phyloP scores from a whole-genome alignment of 345 rosid genomes.

The Noccaea caerulescens region DNA sequence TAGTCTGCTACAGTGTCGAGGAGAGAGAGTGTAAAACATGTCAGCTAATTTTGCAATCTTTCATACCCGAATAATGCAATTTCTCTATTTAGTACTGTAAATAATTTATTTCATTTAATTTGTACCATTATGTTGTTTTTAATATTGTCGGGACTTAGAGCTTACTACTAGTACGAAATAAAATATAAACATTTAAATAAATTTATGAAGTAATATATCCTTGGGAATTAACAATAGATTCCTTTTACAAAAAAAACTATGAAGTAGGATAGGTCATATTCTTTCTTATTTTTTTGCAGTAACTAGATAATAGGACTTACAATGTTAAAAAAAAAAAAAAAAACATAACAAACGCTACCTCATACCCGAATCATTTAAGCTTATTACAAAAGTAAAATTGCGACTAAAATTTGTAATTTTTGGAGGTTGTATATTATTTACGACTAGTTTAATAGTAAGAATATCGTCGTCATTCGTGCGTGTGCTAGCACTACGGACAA shows the following conservation, averaged over 20 bases:
- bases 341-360: background rate
- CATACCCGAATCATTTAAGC: background rate
- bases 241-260: too few relatives aligned
- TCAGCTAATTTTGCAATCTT: too few relatives aligned
- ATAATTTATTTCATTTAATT: background rate
- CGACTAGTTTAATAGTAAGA: background rate
- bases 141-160: background rate
- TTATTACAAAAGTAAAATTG: background rate
- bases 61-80: too few relatives aligned
- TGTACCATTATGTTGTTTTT: background rate
- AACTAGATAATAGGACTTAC: background rate
- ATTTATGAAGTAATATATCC: too few relatives aligned
- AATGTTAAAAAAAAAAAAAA: background rate
- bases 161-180: background rate
- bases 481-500: constrained; percentile 21
- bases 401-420: background rate
- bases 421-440: background rate
- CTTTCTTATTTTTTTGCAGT: background rate
- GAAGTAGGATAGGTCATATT: too few relatives aligned
- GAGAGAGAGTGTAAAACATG: too few relatives aligned
- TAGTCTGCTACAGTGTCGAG: too few relatives aligned
- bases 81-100: background rate
- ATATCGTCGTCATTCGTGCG: constrained; percentile 14
- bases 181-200: too few relatives aligned
- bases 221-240: too few relatives aligned